Percentiles rank a stretch among this genome's conserved stretches.
Conservation (phyloP, 306 rosid genomes). For the Trichosanthes cucumerina region DNA sequence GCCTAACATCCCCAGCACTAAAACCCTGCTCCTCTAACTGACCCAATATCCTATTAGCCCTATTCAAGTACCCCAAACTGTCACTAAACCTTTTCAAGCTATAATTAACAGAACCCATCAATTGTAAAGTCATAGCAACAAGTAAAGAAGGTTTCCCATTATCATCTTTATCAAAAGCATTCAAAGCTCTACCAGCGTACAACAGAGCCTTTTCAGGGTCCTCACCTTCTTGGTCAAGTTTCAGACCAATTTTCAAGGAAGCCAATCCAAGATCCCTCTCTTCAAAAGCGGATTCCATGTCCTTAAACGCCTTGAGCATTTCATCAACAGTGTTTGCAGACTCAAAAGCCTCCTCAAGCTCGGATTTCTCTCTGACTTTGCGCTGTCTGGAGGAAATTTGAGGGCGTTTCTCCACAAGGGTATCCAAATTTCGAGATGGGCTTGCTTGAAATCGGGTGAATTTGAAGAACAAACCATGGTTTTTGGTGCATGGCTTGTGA, state of each 20-base stretch:
- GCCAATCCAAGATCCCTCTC: slow-evolving; percentile 75
- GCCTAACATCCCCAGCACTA: slow-evolving; percentile 45
- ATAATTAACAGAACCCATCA: slow-evolving; percentile 64
- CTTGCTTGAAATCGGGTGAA: slow-evolving; percentile 25
- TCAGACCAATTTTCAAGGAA: slow-evolving; percentile 70
- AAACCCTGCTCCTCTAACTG: slow-evolving; percentile 50
- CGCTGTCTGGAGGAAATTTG: slow-evolving; percentile 55
- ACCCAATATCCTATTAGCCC: slow-evolving; percentile 61
- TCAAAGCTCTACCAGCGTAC: slow-evolving; percentile 60
- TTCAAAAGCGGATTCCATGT: slow-evolving; percentile 51
- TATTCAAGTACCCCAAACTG: slow-evolving; percentile 71
- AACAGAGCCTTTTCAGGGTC: slow-evolving; percentile 61
- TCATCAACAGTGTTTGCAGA: slow-evolving; percentile 49
- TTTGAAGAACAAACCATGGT: slow-evolving; percentile 23
- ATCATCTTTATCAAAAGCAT: slow-evolving; percentile 47
- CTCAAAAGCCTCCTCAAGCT: slow-evolving; percentile 76
- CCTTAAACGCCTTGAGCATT: slow-evolving; percentile 54
- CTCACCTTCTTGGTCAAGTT: slow-evolving; percentile 79
- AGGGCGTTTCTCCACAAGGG: slow-evolving; percentile 39
- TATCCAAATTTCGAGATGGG: slow-evolving; percentile 41
- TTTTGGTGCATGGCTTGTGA: slow-evolving; percentile 31
- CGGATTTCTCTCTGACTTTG: slow-evolving; percentile 41
- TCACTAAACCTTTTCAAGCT: slow-evolving; percentile 63
- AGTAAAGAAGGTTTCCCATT: slow-evolving; percentile 33
- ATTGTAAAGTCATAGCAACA: slow-evolving; percentile 76